A percentile compares a stretch with the other conserved stretches of the same genome.
Conservation (phyloP, 768 basidiomycete genomes). For the Tephrocybe sp. region DNA sequence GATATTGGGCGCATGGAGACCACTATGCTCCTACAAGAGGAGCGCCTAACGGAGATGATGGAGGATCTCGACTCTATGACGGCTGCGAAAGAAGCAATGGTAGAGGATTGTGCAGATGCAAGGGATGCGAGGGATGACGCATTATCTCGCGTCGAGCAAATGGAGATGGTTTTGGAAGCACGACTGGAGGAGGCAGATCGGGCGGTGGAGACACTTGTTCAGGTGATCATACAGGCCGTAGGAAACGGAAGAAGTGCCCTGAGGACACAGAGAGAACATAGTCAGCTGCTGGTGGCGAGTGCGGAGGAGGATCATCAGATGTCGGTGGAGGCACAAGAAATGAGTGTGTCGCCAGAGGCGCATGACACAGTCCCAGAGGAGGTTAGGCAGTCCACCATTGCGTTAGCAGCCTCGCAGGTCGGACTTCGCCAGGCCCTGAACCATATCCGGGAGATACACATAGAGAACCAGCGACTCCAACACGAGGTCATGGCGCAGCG, state of each 20-base stretch:
- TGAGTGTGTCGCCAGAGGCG: neutral
- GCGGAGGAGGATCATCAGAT: conserved; percentile 11
- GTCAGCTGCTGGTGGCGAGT: conserved; percentile 2
- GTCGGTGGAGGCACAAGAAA: conserved; percentile 7
- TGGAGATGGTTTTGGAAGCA: conserved; percentile 58
- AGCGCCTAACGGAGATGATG: conserved; percentile 69
- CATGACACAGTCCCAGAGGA: conserved; percentile 12
- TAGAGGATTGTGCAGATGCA: conserved; percentile 81
- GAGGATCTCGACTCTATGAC: conserved; percentile 64
- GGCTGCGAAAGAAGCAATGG: conserved; percentile 76
- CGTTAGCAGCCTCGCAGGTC: conserved; percentile 24
- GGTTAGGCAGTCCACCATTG: conserved; percentile 20
- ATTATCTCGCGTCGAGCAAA: conserved; percentile 49
- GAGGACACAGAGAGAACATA: conserved; percentile 11
- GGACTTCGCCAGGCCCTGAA: conserved; percentile 10
- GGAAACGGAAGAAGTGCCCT: conserved; percentile 27
- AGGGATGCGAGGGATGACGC: conserved; percentile 73
- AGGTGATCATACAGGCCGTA: conserved; percentile 37
- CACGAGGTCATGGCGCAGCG: conserved; percentile 4
- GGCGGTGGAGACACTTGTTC: conserved; percentile 37
- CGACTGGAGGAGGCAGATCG: conserved; percentile 29
- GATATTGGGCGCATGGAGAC: conserved; percentile 77
- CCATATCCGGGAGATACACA: neutral
- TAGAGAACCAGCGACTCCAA: conserved; percentile 11
- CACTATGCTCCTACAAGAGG: conserved; percentile 74